Evolutionary conservation across 164 flowering plant genomes (phyloP), one percentile per base, ranked within the genome.

Genomic region (Dillenia turbinata): DNA sequence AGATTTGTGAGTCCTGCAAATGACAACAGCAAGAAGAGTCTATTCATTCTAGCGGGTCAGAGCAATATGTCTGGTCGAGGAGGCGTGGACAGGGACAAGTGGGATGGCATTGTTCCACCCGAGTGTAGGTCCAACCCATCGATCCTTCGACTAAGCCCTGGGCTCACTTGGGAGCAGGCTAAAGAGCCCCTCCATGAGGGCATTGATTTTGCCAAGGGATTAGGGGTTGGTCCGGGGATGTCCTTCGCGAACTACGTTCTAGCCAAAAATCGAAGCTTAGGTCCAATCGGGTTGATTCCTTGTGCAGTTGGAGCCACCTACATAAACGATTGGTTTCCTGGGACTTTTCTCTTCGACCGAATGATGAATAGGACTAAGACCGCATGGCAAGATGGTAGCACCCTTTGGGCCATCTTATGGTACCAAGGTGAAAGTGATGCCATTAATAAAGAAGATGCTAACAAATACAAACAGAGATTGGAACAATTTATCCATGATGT

Each of bases 61-160:
- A 89, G 96, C 77, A 89, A 89, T 77, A 87, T 89, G 92, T 76
- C 92, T 51, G 96, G 96, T 8, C 73, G 92, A 24, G 92, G 92
- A 1, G 91, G 92, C 12, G 89, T 89, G 0, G 11, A 54, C 0
- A 66, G 76, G 63, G 61, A 57, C 54, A 71, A 66, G 24, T 87
- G 96, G 96, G 86, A 89, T 63, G 70, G 89, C 8, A 5, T 81
- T 13, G 74, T 87, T 15, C 96, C 96, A 2, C 75, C 68, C 1
- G 74, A 87, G 56, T 78, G 79, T 70, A 66, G 59, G 5, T 73
- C 88, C 49, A 77, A 69, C 64, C 74, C 82, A 0, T 56, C 78
- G 0, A 69, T 91, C 59, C 78, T 81, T 71, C 77, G 82, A 3
- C 76, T 91, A 50, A 62, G 8, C 10, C 74, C 82, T 0, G 52